Evolutionary conservation across 805 yeast genomes (phyloP).

Genomic region (Metschnikowia gruessii): DNA sequence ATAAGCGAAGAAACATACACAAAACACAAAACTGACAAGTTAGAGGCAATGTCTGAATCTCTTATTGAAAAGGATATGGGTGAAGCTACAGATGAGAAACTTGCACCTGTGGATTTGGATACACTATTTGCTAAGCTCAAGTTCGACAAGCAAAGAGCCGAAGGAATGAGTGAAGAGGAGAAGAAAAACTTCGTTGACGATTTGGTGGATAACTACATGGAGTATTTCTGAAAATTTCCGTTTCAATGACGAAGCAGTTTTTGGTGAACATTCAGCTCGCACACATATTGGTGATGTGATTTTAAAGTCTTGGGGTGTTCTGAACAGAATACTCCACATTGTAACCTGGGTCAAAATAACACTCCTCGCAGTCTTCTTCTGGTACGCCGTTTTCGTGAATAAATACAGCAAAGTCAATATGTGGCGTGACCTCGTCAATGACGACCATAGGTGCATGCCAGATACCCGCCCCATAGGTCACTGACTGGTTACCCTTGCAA

Average conservation of each 20-base stretch:
- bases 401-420: constrained; percentile 79
- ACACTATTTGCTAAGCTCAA: constrained; percentile 32
- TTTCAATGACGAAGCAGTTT: too few relatives aligned
- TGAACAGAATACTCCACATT: constrained; percentile 25
- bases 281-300: too few relatives aligned
- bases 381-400: constrained; percentile 80
- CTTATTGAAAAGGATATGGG: constrained; percentile 17
- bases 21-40: constrained; percentile 21
- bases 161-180: constrained; percentile 24
- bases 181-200: constrained; percentile 33
- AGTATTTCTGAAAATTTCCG: constrained; percentile 21
- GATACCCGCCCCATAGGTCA: constrained; percentile 78
- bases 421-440: constrained; percentile 50
- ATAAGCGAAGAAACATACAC: constrained; percentile 18
- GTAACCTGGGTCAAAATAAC: constrained; percentile 62
- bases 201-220: constrained; percentile 39
- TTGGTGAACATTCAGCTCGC: too few relatives aligned
- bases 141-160: constrained; percentile 33
- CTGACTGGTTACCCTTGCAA: constrained; percentile 81
- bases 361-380: constrained; percentile 81
- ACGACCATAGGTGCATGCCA: constrained; percentile 99
- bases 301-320: constrained; percentile 11
- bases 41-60: constrained; percentile 27
- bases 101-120: constrained; percentile 25
- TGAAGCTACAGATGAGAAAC: constrained; percentile 1